phyloP scores from a whole-genome alignment of 176 grass and related monocot genomes.

The Phoenix dactylifera region DNA sequence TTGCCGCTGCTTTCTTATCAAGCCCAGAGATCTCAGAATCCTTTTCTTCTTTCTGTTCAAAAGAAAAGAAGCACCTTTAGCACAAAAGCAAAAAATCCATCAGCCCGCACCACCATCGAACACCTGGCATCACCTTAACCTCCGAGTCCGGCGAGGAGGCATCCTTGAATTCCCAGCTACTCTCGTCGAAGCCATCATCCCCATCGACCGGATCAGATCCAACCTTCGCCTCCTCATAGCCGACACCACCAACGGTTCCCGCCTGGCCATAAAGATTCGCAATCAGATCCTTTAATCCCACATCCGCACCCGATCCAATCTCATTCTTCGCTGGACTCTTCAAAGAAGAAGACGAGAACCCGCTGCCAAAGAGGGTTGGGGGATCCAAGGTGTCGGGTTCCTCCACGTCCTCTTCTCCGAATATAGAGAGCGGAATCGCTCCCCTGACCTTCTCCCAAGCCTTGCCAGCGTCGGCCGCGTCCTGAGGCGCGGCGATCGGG shows the following conservation, averaged over 20 bases:
- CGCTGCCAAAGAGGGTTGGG: not conserved
- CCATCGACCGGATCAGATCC: not conserved
- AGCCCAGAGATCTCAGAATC: no score
- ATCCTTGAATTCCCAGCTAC: conserved; percentile 13
- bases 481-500: not conserved
- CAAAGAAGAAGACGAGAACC: conserved; percentile 1
- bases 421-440: conserved; percentile 14
- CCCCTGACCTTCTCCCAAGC: conserved; percentile 8
- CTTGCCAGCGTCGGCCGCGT: not conserved
- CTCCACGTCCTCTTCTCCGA: conserved; percentile 12
- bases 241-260: not conserved
- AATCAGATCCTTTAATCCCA: conserved; percentile 12
- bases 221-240: not conserved
- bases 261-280: conserved; percentile 8
- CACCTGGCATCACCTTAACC: not conserved
- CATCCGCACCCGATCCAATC: not conserved
- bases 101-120: no score
- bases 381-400: not conserved
- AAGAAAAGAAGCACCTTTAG: no score
- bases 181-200: conserved; percentile 14
- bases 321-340: not conserved
- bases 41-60: no score
- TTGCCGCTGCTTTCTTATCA: no score
- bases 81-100: no score
- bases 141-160: conserved; percentile 1